Base-by-base conservation (phyloP, 306 rosid species). In the Chamaecrista fasciculata region DNA sequence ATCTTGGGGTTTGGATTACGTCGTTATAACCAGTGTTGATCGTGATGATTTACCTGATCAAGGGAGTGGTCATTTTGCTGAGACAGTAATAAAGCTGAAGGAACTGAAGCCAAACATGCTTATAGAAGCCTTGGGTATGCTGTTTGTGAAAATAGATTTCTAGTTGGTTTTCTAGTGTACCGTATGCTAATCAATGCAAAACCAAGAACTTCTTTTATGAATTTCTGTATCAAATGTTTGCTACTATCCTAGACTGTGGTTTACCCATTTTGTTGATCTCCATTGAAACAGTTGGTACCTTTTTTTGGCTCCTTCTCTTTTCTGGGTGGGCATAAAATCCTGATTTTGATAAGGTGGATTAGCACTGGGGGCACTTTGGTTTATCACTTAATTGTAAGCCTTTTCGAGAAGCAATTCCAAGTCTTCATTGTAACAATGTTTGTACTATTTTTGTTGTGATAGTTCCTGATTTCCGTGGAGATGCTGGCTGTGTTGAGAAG, bases 381-480 rank as follows among this genome's bases (percentile, higher is more conserved):
- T n/a, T n/a, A n/a, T n/a, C n/a, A n/a, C n/a, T n/a, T 20, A 50
- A 31, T 57, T 57, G 63, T 11, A 57, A 57, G 3, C 63, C 18
- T 57, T 31, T 56, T 57, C 25, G 16, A 4, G 16, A 16, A 57
- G 63, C 43, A 31, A 7, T 57, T 11, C 44, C 44, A 4, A 60
- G 12, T 36, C 28, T 60, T 24, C 3, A 24, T 5, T 62, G 26
- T 80, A 60, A 74, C 46, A 21, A 14, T 56, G 24, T 48, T 50
- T 73, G 67, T 24, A 16, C 43, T 40, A 6, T 60, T 82, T 57
- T 76, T 78, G 33, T 69, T 66, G 56, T 75, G 60, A 66, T 69
- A 95, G 99, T 91, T 82, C 99, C 99, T 67, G 99, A 95, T 77
- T 95, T 95, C 70, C 91, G 81, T 80, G 99, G 99, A 86, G 88